phyloP scores from a whole-genome alignment of 345 rosid species.

The Salix viminalis region DNA sequence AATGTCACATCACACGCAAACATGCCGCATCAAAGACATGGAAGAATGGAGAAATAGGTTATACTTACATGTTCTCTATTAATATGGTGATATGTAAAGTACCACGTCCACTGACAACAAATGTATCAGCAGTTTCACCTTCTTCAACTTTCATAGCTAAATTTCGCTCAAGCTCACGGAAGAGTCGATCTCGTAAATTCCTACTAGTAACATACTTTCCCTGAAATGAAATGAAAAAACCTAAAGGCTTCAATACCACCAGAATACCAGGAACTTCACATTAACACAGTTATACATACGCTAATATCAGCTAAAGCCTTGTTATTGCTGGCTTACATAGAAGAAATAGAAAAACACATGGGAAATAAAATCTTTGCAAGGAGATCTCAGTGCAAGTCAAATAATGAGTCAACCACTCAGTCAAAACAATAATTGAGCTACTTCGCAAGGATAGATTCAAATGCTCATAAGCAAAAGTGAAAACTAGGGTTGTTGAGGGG shows the following conservation, averaged over 20 bases:
- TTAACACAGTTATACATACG: neutral
- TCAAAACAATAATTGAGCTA: neutral
- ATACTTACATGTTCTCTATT: conserved; percentile 83
- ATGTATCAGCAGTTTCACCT: conserved; percentile 95
- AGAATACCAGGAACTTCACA: neutral
- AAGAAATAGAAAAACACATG: neutral
- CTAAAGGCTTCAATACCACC: neutral
- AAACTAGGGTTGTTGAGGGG: neutral
- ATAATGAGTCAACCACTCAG: neutral
- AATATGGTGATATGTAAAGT: conserved; percentile 93
- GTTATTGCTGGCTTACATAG: neutral
- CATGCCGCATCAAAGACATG: neutral
- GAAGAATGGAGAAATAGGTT: conserved; percentile 20
- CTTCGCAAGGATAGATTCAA: conserved; percentile 1
- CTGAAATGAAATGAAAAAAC: conserved; percentile 34
- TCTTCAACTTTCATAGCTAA: conserved; percentile 98
- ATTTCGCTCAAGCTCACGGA: conserved; percentile 89
- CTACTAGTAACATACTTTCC: conserved; percentile 96
- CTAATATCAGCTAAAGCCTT: neutral
- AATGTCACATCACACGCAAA: conserved; percentile 6
- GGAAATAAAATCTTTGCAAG: neutral
- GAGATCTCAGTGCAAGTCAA: neutral
- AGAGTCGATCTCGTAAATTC: conserved; percentile 86
- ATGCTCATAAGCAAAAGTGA: neutral
- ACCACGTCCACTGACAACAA: conserved; percentile 92